These are phyloP conservation scores for Citrus mangshanensis DNA, from an alignment of 345 rosid species.

Conservation along the genomic window DNA sequence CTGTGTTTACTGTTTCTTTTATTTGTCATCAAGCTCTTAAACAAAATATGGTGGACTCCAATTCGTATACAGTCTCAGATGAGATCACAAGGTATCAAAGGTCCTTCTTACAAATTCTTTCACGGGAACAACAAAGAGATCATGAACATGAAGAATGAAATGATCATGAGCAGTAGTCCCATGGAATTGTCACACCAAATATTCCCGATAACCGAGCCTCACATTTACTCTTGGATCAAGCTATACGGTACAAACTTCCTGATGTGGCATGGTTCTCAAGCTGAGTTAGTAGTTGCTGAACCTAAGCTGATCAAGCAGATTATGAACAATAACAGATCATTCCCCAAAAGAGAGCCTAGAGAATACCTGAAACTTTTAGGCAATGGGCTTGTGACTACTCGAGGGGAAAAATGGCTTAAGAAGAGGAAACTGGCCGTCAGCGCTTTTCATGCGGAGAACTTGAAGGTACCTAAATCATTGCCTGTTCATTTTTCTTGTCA, in stretches of 20 bases:
- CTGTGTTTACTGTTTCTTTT: constrained; percentile 10
- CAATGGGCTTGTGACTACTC: constrained; percentile 30
- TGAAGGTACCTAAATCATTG: constrained; percentile 24
- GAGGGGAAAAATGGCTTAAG: constrained; percentile 43
- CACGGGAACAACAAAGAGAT: constrained; percentile 38
- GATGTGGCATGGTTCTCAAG: constrained; percentile 14
- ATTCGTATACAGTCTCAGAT: constrained; percentile 13
- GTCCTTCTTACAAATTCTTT: constrained; percentile 40
- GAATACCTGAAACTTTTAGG: constrained; percentile 23
- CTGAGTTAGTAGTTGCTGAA: constrained; percentile 38
- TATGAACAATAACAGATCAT: too few species aligned
- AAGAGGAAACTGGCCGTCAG: constrained; percentile 42
- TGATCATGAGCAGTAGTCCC: constrained; percentile 5
- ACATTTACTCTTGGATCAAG: constrained; percentile 27
- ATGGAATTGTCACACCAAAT: constrained; percentile 24
- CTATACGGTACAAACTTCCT: constrained; percentile 14
- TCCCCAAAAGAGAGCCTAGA: too few species aligned
- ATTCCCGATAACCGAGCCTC: constrained; percentile 26
- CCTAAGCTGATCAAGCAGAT: constrained; percentile 28
- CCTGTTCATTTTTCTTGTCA: too few species aligned
- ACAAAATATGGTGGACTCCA: constrained; percentile 34
- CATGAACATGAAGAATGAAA: constrained; percentile 11
- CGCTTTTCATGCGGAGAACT: constrained; percentile 44
- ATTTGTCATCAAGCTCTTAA: constrained; percentile 11
- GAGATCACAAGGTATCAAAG: constrained; percentile 29